Base-by-base conservation (phyloP, 495 filamentous ascomycete genomes). In the Bacidia rubella region DNA sequence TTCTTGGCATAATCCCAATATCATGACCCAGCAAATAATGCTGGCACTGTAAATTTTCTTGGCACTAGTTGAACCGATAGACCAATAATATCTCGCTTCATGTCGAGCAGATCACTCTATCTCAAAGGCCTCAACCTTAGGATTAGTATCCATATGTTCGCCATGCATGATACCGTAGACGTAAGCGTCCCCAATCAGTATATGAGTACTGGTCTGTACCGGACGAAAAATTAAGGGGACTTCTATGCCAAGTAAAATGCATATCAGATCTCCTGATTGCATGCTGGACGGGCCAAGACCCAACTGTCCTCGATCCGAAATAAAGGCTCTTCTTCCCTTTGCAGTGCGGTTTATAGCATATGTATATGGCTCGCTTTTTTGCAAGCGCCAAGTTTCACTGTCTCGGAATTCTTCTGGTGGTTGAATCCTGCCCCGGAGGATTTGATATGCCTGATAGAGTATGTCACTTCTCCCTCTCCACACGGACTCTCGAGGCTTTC, bases 101-200 rank as follows among this genome's bases (percentile, higher is more conserved):
- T 39, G 9, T n/a, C 9, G 10, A 39, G n/a, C n/a, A n/a, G 10
- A n/a, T 39, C 32, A 39, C n/a, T n/a, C n/a, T 9, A 39, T n/a
- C 32, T 39, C 10, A 39, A 39, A 10, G 9, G 32, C n/a, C n/a
- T 39, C n/a, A n/a, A n/a, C n/a, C n/a, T 39, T 39, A n/a, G 32
- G 32, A 9, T 39, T 39, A 9, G 32, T 10, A 9, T 39, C 32
- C 32, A 39, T 39, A 39, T 10, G n/a, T 39, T 53, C 51, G 22
- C 57, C 57, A 5, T 55, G 45, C 57, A 59, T 59, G 17, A 56
- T 52, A 41, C 57, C 57, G 43, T 59, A 53, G 11, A 59, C 57
- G 39, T 56, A 59, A 2, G 54, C 53, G 50, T 59, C 57, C 20
- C 57, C 57, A n/a, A 59, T 21, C 23, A 55, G 26, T 23, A 21